phyloP scores from a whole-genome alignment of 2,329 filamentous ascomycete species.

The Talaromyces marneffei region DNA sequence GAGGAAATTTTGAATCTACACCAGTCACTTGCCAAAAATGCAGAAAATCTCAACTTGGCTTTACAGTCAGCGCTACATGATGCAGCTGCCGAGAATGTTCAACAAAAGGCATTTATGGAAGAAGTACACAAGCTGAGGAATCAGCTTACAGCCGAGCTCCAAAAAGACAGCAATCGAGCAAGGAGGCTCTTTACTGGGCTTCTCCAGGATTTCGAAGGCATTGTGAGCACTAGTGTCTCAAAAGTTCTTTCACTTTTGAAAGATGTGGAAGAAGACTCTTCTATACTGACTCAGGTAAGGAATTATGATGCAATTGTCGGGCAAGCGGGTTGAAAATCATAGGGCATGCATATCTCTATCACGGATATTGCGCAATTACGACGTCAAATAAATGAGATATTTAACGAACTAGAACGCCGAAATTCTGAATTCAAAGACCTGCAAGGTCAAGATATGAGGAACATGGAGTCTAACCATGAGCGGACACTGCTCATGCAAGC shows the following conservation, averaged over 20 bases:
- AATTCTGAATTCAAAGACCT: slow-evolving; percentile 23
- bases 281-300: slow-evolving; percentile 22
- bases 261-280: slow-evolving; percentile 17
- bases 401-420: slow-evolving; percentile 25
- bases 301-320: background rate
- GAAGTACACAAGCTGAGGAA: slow-evolving; percentile 26
- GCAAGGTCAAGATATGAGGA: slow-evolving; percentile 23
- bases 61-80: slow-evolving; percentile 31
- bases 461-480: slow-evolving; percentile 22
- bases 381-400: slow-evolving; percentile 21
- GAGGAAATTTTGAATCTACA: slow-evolving; percentile 39
- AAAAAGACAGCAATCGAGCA: slow-evolving; percentile 23
- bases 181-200: slow-evolving; percentile 23
- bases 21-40: slow-evolving; percentile 33
- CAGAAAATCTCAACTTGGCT: slow-evolving; percentile 29
- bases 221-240: slow-evolving; percentile 20
- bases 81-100: slow-evolving; percentile 25
- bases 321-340: background rate
- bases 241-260: slow-evolving; percentile 19
- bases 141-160: slow-evolving; percentile 28
- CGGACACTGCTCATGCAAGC: slow-evolving; percentile 27
- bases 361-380: slow-evolving; percentile 22
- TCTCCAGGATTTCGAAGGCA: slow-evolving; percentile 22
- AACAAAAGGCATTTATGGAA: slow-evolving; percentile 31
- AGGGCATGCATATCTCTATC: slow-evolving; percentile 30